Base-by-base conservation (phyloP, 1,284 basidiomycete genomes). In the Ganoderma meredithae region DNA sequence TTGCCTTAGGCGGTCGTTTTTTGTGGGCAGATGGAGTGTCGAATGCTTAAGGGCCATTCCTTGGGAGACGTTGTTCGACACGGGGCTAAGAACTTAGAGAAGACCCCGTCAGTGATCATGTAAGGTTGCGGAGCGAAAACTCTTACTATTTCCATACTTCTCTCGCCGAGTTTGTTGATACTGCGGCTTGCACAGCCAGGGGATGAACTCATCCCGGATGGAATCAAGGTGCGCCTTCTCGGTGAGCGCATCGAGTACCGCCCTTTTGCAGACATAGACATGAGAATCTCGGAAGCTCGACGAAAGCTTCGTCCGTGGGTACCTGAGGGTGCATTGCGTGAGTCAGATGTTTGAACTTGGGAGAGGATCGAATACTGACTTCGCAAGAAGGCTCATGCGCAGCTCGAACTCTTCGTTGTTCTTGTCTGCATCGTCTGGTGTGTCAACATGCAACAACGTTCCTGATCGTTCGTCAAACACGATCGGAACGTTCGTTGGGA, bases 181-280 rank as follows among this genome's bases (percentile, higher is more conserved):
- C 69, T 93, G 92, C 8, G 93, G 83, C 78, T 95, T 95, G 81
- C 94, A 92, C 56, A 97, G 78, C 94, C 95, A 97, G 0, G 95
- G 95, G 8, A 97, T 80, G 74, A 97, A 94, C 72, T 97, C 95
- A 78, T 96, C 93, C 64, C 91, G 84, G 68, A 97, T 85, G 15
- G 93, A 95, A 62, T 94, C 90, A 52, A 96, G 84, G 71, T 89
- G 85, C 10, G 81, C 80, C 73, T 93, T 93, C 72, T 89, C 84
- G 13, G 88, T 84, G 40, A 97, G 81, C 17, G 88, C 83, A 69
- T 95, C 91, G n/a, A 97, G 82, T 3, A 97, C 83, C 13, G 88
- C 85, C 68, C 88, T 86, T 72, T 89, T 88, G 80, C 94, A 95
- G 49, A 97, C 89, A 76, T 97, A 98, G 58, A 97, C 91, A 78